Evolutionary conservation across 176 grass and related monocot genomes (phyloP), one percentile per base, ranked within the genome.

Genomic region (Puya raimondii): DNA sequence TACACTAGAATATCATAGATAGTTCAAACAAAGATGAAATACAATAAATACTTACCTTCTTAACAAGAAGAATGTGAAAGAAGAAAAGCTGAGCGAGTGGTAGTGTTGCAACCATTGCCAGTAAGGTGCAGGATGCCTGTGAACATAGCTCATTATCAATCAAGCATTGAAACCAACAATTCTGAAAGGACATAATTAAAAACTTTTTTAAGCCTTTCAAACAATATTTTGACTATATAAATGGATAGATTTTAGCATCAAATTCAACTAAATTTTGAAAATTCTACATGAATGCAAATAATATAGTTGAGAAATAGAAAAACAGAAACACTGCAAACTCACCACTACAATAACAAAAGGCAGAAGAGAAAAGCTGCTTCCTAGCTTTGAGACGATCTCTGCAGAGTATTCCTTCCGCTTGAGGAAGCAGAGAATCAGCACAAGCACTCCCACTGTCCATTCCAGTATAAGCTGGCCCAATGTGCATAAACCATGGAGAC

Each of bases 1-100:
- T 18, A 50, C 21, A 50, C 12, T 71, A 71, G 21, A 47, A 14
- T 81, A 63, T 8, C 20, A 70, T 71, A 64, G 10, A 76, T 53
- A 72, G 50, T 2, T 21, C 56, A 2, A 21, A 16, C 74, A 52
- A 52, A 23, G 21, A 9, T 61, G 56, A 61, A 66, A 16, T 12
- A 47, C 67, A 25, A 78, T 51, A 76, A 51, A 48, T 66, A 74
- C 64, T 83, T 85, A 80, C 93, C 84, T 97, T 97, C 78, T 97
- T 99, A 75, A 99, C 80, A 64, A 99, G 80, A 85, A 99, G 94
- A 66, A 99, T 72, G 75, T 99, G 94, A 73, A 99, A 99, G 83
- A 88, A 99, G 64, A 99, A 78, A 68, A 99, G 89, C 72, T 99
- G 94, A 64, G 75, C 87, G 49, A 99, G 84, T 65, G 94, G 94